These are phyloP conservation scores for Coemansia sp. DNA, from an alignment of 192 early-diverging fungal genomes.

Conservation along the genomic window DNA sequence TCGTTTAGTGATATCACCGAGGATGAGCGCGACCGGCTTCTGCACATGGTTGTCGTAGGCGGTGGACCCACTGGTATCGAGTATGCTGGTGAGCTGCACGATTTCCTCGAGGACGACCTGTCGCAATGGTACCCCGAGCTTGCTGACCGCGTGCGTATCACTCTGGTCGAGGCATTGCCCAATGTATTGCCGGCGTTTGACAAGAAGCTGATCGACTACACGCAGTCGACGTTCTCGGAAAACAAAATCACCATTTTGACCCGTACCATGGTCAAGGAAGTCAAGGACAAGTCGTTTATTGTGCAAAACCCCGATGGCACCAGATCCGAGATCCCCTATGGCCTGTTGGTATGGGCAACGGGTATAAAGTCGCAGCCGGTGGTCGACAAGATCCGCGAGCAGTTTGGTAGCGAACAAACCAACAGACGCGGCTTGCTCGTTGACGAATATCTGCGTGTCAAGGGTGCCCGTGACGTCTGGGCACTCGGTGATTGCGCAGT, in stretches of 20 bases:
- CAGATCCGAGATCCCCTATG: constrained; percentile 57
- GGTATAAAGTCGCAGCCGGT: constrained; percentile 67
- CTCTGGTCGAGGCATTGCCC: constrained; percentile 76
- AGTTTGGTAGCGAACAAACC: constrained; percentile 38
- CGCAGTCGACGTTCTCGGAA: constrained; percentile 67
- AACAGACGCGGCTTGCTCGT: constrained; percentile 62
- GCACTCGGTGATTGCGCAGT: constrained; percentile 91
- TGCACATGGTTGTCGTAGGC: constrained; percentile 85
- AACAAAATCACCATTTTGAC: constrained; percentile 76
- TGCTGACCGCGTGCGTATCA: constrained; percentile 59
- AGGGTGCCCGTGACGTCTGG: constrained; percentile 67
- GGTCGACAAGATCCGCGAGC: constrained; percentile 50
- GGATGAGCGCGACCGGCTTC: constrained; percentile 58
- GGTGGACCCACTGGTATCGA: constrained; percentile 84
- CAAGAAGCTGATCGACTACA: constrained; percentile 66
- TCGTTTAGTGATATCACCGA: constrained; percentile 61
- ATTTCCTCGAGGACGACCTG: constrained; percentile 82
- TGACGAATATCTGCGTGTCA: constrained; percentile 71
- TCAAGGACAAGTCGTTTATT: constrained; percentile 58
- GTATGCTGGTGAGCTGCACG: constrained; percentile 71
- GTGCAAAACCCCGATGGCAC: constrained; percentile 55
- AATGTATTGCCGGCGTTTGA: constrained; percentile 76
- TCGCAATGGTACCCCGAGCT: constrained; percentile 69
- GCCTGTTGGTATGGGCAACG: constrained; percentile 73
- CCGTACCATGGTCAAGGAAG: constrained; percentile 62